These are phyloP conservation scores for Neurospora sp. DNA, from an alignment of 495 filamentous ascomycete genomes.

Conservation along the genomic window DNA sequence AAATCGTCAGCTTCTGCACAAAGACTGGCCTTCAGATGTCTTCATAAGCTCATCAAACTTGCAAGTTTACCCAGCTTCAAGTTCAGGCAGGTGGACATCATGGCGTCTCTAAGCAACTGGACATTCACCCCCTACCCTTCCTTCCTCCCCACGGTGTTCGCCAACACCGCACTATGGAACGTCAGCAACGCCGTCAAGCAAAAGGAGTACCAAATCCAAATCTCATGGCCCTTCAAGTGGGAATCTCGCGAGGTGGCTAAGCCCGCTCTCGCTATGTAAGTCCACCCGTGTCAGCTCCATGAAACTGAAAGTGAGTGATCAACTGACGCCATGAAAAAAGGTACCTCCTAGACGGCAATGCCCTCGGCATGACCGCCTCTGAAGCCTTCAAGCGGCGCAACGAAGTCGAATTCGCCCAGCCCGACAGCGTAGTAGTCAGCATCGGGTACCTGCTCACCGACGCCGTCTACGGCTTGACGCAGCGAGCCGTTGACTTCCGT, in stretches of 20 bases:
- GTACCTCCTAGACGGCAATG: conserved; percentile 21
- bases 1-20: not conserved
- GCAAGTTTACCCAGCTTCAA: not conserved
- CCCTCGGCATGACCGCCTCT: conserved; percentile 13
- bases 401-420: conserved; percentile 5
- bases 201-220: conserved; percentile 11
- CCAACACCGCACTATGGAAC: conserved; percentile 15
- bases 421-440: conserved; percentile 16
- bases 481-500: conserved; percentile 10
- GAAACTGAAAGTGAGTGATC: not conserved
- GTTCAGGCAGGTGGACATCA: not conserved
- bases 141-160: conserved; percentile 13
- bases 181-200: conserved; percentile 7
- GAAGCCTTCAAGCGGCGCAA: conserved; percentile 15
- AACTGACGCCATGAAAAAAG: not conserved
- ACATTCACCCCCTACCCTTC: conserved; percentile 12
- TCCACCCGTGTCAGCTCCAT: not conserved
- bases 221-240: conserved; percentile 18
- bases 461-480: conserved; percentile 8
- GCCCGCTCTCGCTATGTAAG: conserved; percentile 9
- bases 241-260: not conserved
- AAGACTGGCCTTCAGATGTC: not conserved
- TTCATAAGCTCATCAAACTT: not conserved
- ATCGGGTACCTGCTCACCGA: conserved; percentile 19
- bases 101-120: conserved; percentile 7